A percentile compares a stretch with the other conserved stretches of the same genome.
Conservation (phyloP, 352 stramenopile genomes). For the Thalassiosira livingstoniorum region DNA sequence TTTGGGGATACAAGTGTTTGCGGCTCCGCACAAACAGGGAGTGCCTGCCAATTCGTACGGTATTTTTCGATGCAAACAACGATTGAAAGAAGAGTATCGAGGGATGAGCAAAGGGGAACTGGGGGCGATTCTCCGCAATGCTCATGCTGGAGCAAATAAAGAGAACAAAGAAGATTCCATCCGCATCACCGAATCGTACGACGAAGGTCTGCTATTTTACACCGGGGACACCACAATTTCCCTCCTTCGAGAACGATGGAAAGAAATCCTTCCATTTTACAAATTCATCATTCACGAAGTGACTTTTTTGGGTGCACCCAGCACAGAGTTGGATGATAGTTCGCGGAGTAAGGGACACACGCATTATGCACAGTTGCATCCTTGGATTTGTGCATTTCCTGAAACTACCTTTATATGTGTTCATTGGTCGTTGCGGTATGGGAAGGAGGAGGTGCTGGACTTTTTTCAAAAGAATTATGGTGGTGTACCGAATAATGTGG, state of each 20-base stretch:
- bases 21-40: conserved; percentile 66
- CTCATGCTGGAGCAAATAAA: conserved; percentile 6
- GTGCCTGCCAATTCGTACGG: conserved; percentile 69
- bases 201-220: conserved; percentile 73
- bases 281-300: conserved; percentile 73
- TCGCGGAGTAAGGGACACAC: conserved; percentile 66
- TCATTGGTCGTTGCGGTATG: conserved; percentile 65
- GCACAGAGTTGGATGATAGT: conserved; percentile 53
- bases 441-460: conserved; percentile 53
- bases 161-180: conserved; percentile 21
- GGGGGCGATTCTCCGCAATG: conserved; percentile 50
- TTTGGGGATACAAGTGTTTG: conserved; percentile 65
- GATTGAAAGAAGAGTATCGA: conserved; percentile 62
- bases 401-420: conserved; percentile 73
- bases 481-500: conserved; percentile 71
- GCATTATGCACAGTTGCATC: conserved; percentile 75
- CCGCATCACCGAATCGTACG: conserved; percentile 61
- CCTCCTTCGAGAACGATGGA: conserved; percentile 58
- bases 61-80: conserved; percentile 63
- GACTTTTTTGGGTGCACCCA: conserved; percentile 65
- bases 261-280: conserved; percentile 64
- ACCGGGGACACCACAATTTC: conserved; percentile 72
- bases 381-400: conserved; percentile 67
- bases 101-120: conserved; percentile 62
- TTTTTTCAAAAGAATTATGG: conserved; percentile 72